phyloP scores from a whole-genome alignment of 1,139 yeast genomes.

The Candida sanyaensis region DNA sequence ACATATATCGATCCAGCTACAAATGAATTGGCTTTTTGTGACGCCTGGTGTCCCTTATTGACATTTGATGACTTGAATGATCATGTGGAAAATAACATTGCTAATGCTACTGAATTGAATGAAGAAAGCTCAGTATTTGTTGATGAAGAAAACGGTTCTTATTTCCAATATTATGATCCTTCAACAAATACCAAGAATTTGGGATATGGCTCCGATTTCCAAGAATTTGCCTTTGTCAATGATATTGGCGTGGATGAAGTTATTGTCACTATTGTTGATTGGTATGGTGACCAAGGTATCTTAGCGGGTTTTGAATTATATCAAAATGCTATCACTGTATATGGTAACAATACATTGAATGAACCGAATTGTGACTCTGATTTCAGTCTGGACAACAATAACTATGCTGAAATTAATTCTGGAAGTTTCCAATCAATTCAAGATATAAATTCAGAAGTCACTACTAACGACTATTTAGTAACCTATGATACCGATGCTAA shows the following conservation, averaged over 20 bases:
- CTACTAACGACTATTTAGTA: conserved; percentile 32
- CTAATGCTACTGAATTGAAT: conserved; percentile 22
- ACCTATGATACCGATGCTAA: conserved; percentile 37
- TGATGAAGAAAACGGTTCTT: conserved; percentile 38
- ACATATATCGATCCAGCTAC: conserved; percentile 78
- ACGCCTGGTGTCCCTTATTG: conserved; percentile 81
- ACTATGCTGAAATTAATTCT: conserved; percentile 30
- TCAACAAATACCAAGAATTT: conserved; percentile 42
- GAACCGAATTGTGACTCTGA: conserved; percentile 57
- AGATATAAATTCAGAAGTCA: conserved; percentile 19
- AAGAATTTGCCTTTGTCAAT: conserved; percentile 83
- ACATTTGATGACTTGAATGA: conserved; percentile 30
- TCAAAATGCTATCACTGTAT: conserved; percentile 59
- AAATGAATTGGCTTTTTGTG: conserved; percentile 61
- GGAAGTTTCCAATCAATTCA: conserved; percentile 38
- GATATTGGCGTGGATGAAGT: conserved; percentile 61
- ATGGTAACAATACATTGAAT: conserved; percentile 76
- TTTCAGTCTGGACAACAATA: conserved; percentile 28
- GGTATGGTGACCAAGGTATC: conserved; percentile 71
- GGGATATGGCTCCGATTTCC: conserved; percentile 56
- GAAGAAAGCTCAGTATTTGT: conserved; percentile 28
- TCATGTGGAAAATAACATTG: conserved; percentile 21
- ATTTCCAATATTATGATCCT: conserved; percentile 40
- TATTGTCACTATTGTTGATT: conserved; percentile 66
- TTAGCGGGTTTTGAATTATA: conserved; percentile 74